Evolutionary conservation across 2,329 filamentous ascomycete species (phyloP).

Genomic region (Cylindrodendrum hubeiense): DNA sequence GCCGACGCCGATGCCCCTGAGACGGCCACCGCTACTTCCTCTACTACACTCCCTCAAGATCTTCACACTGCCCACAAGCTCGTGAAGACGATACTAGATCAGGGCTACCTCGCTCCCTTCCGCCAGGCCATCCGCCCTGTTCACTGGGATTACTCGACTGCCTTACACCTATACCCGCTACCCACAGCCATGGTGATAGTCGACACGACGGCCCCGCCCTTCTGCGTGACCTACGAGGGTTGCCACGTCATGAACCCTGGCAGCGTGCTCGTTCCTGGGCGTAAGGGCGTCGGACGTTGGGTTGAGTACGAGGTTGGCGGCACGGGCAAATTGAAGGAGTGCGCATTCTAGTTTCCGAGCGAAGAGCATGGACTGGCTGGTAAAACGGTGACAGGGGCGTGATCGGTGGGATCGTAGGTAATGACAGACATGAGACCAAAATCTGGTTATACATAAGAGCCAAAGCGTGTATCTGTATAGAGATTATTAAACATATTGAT

Average conservation of each 20-base stretch:
- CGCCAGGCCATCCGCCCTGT: slow-evolving; percentile 82
- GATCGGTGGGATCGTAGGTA: slow-evolving; percentile 3
- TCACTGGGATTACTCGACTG: slow-evolving; percentile 86
- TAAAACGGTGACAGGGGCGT: slow-evolving; percentile 20
- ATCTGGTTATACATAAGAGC: background rate
- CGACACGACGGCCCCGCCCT: slow-evolving; percentile 84
- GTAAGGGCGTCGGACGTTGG: slow-evolving; percentile 81
- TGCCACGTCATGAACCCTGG: slow-evolving; percentile 97
- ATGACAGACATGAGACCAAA: slow-evolving; percentile 14
- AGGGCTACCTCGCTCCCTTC: slow-evolving; percentile 91
- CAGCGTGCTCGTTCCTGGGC: slow-evolving; percentile 76
- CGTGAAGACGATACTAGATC: slow-evolving; percentile 92
- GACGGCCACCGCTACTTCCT: slow-evolving; percentile 51
- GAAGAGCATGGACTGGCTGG: background rate
- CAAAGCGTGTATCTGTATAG: background rate
- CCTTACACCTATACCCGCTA: slow-evolving; percentile 87
- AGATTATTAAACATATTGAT: background rate
- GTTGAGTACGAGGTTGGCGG: slow-evolving; percentile 84
- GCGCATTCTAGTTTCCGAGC: slow-evolving; percentile 60
- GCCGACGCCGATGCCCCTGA: slow-evolving; percentile 50
- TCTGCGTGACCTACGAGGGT: slow-evolving; percentile 91
- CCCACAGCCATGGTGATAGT: slow-evolving; percentile 87
- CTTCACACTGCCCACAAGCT: slow-evolving; percentile 77
- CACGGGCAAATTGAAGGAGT: slow-evolving; percentile 73
- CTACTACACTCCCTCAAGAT: slow-evolving; percentile 57